Evolutionary conservation across 306 rosid genomes (phyloP), one percentile per base, ranked within the genome.

Genomic region (Parietaria judaica): DNA sequence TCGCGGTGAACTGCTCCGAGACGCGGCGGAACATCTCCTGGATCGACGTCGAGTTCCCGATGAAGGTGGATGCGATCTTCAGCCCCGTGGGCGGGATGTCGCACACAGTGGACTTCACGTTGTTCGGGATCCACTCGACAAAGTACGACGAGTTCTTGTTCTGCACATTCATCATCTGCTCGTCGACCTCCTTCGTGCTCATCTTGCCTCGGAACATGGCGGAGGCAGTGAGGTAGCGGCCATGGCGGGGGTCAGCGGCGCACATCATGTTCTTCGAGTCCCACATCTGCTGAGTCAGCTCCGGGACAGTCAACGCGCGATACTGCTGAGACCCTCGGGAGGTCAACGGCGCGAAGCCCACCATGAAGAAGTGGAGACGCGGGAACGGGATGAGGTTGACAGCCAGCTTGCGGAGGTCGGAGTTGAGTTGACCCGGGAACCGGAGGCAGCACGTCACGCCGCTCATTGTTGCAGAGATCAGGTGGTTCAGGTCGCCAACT

Each of bases 351-450:
- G 84, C 87, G 67, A 81, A 81, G 5, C 87, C 87, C 45, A 78
- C 86, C 86, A 78, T 81, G 64, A 81, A 81, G 73, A 81, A 81
- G 54, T 81, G 83, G 69, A 81, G 51, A 55, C 84, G 77, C 14
- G 87, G 87, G 73, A 81, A 78, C 3, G 87, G 87, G n/a, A 78
- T 75, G 54, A 82, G 81, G 65, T 82, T 81, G 39, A 81, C 87
- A 0, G 76, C 83, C 2, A 81, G 62, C 63, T 81, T 81, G 56
- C 83, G 75, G 16, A 81, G 87, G 63, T 81, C 79, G 0, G 84
- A 81, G 57, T 81, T 81, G 50, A 81, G 72, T 52, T 81, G 81
- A 55, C 87, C 87, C 36, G 84, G 87, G 76, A 81, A 81, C 10
- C 78, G 79, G 16, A 81, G 87, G 59, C 84, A 75, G 52, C 81